Percentiles rank a stretch among this genome's conserved stretches.
Conservation (phyloP, 805 yeast genomes). For the Groenewaldozyma tartarivorans region DNA sequence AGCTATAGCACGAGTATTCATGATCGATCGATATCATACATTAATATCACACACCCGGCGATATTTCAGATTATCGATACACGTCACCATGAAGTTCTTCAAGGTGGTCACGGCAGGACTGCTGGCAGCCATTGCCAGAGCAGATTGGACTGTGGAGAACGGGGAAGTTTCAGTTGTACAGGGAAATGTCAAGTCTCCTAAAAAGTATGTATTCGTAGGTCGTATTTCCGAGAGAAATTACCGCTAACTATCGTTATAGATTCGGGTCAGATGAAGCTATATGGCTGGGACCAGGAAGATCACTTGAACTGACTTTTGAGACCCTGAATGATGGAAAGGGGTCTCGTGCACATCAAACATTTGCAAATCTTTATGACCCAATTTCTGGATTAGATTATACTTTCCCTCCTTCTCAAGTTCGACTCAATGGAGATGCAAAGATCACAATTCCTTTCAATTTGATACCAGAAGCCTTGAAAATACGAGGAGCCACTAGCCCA, state of each 20-base stretch:
- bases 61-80: too few relatives aligned
- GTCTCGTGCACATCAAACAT: constrained; percentile 22
- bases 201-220: background rate
- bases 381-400: constrained; percentile 20
- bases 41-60: too few relatives aligned
- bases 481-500: constrained; percentile 11
- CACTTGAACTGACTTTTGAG: constrained; percentile 12
- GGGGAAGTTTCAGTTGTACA: constrained; percentile 16
- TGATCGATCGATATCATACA: too few relatives aligned
- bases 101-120: background rate
- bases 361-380: constrained; percentile 18
- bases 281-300: background rate
- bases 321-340: constrained; percentile 10
- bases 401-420: constrained; percentile 21
- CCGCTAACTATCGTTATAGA: background rate
- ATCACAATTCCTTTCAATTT: constrained; percentile 22
- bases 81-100: background rate
- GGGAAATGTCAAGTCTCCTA: background rate
- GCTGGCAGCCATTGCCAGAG: constrained; percentile 10
- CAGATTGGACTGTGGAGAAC: constrained; percentile 20
- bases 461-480: constrained; percentile 25
- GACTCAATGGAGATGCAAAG: constrained; percentile 26
- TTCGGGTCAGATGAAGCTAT: constrained; percentile 1
- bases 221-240: background rate
- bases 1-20: too few relatives aligned